Evolutionary conservation across 2,329 filamentous ascomycete species (phyloP).

Genomic region (Aspergillus hortae): DNA sequence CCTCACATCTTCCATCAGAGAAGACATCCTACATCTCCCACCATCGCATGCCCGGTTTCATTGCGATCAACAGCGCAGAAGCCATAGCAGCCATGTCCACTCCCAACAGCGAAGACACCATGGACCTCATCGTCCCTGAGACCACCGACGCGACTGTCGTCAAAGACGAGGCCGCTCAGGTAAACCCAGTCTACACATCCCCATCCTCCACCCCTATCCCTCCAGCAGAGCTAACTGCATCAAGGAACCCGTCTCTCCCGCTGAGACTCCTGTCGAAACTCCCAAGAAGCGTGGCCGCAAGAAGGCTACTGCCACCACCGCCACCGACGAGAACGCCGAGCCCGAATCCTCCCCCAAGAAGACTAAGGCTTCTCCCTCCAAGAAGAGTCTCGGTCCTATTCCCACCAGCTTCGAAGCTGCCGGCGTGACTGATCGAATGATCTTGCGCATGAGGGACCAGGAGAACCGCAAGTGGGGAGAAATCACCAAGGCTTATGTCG

Average conservation of each 20-base stretch:
- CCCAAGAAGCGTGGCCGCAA: conserved; percentile 20
- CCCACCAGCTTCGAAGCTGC: conserved; percentile 21
- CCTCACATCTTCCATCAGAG: too few relatives aligned
- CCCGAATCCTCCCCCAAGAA: conserved; percentile 15
- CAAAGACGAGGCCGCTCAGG: too few relatives aligned
- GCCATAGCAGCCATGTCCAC: too few relatives aligned
- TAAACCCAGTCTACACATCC: not conserved
- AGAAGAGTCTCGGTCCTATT: conserved; percentile 14
- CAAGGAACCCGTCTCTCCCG: not conserved
- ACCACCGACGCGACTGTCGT: too few relatives aligned
- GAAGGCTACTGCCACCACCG: conserved; percentile 9
- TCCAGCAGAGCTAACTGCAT: not conserved
- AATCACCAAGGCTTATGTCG: conserved; percentile 21
- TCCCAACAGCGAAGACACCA: too few relatives aligned
- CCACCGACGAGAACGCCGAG: not conserved
- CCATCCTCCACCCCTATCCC: not conserved
- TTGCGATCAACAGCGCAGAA: too few relatives aligned
- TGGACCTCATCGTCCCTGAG: too few relatives aligned
- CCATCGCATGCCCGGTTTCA: too few relatives aligned
- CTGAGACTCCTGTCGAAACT: conserved; percentile 1
- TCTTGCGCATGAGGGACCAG: conserved; percentile 27
- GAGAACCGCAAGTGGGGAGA: conserved; percentile 23
- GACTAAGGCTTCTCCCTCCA: conserved; percentile 7
- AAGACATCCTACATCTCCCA: too few relatives aligned
- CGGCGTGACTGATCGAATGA: conserved; percentile 19